Conservation (phyloP, 2,329 filamentous ascomycete species). For the Diaporthe australafricana region DNA sequence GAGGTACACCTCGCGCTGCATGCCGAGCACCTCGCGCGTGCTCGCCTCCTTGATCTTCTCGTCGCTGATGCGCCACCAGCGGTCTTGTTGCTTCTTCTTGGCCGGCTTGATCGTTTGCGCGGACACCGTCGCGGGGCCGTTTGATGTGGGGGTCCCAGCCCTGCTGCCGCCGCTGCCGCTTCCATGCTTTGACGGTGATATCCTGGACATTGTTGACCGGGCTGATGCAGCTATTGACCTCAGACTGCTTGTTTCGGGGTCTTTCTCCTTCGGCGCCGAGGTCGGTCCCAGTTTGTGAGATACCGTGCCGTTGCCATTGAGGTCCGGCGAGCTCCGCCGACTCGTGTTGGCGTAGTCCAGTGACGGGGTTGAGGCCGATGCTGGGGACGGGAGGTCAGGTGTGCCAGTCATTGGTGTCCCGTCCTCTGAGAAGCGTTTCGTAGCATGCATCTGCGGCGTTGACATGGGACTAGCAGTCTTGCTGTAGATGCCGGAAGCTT, state of each 20-base stretch:
- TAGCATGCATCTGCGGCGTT: constrained; percentile 56
- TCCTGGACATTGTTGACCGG: constrained; percentile 62
- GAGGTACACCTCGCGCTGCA: constrained; percentile 96
- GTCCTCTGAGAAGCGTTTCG: constrained; percentile 42
- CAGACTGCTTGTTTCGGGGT: constrained; percentile 63
- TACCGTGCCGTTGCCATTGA: constrained; percentile 22
- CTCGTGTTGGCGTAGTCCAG: constrained; percentile 33
- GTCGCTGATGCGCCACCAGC: constrained; percentile 98
- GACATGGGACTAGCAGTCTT: constrained; percentile 65
- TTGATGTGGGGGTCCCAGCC: constrained; percentile 33
- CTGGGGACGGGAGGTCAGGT: constrained; percentile 56
- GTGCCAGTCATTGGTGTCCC: constrained; percentile 59
- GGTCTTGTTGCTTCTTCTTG: constrained; percentile 70
- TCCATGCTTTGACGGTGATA: constrained; percentile 52
- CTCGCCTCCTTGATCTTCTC: constrained; percentile 96
- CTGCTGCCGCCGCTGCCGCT: constrained; percentile 46
- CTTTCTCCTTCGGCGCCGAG: constrained; percentile 45
- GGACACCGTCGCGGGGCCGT: constrained; percentile 40
- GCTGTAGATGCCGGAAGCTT: constrained; percentile 79
- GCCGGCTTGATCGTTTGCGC: constrained; percentile 40
- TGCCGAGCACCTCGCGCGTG: constrained; percentile 88
- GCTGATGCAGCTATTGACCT: constrained; percentile 69
- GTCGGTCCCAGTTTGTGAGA: constrained; percentile 33
- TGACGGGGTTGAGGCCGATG: constrained; percentile 38
- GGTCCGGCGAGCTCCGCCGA: constrained; percentile 17